A percentile compares a stretch with the other conserved stretches of the same genome.
Conservation (phyloP, 1,284 basidiomycete species). For the Fomitopsis pinicola region DNA sequence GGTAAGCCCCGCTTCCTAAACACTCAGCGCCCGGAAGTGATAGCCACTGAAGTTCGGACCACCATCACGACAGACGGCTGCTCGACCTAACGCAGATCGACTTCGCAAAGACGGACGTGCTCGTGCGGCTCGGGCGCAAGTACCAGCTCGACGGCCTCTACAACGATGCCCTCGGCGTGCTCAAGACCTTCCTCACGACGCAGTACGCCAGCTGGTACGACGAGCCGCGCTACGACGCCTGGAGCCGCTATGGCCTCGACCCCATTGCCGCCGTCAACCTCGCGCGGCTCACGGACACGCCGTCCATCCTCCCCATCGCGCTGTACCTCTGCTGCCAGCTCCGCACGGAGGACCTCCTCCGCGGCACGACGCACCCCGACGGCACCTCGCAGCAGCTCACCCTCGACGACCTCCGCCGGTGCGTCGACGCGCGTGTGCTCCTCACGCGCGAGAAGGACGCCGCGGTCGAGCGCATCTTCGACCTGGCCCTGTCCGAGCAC, state of each 20-base stretch:
- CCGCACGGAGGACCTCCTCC: background rate
- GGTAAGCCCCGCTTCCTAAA: background rate
- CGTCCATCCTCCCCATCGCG: constrained; percentile 7
- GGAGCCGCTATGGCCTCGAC: background rate
- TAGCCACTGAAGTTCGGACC: background rate
- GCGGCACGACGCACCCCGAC: constrained; percentile 4
- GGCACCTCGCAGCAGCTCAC: background rate
- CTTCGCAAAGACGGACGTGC: background rate
- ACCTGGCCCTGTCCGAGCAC: background rate
- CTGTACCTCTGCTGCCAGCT: constrained; percentile 7
- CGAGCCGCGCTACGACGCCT: background rate
- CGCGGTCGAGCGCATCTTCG: background rate
- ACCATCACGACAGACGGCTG: background rate
- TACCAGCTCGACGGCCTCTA: background rate
- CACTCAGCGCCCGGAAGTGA: background rate
- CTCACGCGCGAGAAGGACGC: background rate
- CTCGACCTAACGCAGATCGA: background rate
- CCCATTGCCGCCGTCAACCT: background rate
- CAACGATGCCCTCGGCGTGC: background rate
- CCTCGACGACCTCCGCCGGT: constrained; percentile 4
- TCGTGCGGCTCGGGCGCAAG: background rate
- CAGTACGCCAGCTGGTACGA: constrained; percentile 4
- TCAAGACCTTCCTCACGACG: constrained; percentile 1
- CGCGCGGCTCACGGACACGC: background rate
- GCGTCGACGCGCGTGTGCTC: background rate